These are phyloP conservation scores for Wickerhamiella alocasiicola DNA, from an alignment of 805 yeast genomes.

Conservation along the genomic window DNA sequence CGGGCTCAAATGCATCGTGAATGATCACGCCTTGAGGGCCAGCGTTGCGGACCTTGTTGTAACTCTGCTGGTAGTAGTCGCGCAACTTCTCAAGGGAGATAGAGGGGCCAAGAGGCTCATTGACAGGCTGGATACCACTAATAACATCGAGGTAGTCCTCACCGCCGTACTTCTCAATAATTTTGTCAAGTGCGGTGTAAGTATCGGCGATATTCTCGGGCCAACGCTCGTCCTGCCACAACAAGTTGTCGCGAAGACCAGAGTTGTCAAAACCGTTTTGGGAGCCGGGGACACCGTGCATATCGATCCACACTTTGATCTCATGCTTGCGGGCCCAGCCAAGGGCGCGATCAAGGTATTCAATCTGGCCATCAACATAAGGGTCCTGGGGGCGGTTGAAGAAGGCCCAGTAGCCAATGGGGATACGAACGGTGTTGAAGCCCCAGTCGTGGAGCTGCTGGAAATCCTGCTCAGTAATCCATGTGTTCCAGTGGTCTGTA, in stretches of 20 bases:
- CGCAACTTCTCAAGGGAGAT: slow-evolving; percentile 45
- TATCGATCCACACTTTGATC: slow-evolving; percentile 72
- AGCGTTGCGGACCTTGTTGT: slow-evolving; percentile 45
- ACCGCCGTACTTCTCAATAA: slow-evolving; percentile 52
- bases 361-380: slow-evolving; percentile 66
- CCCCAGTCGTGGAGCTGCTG: slow-evolving; percentile 31
- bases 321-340: slow-evolving; percentile 52
- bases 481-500: slow-evolving; percentile 60
- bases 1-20: slow-evolving; percentile 69
- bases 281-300: slow-evolving; percentile 92
- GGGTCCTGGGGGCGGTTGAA: slow-evolving; percentile 51
- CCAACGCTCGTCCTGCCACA: slow-evolving; percentile 12
- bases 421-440: slow-evolving; percentile 70
- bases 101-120: slow-evolving; percentile 46
- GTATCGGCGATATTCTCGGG: slow-evolving; percentile 24
- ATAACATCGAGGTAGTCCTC: slow-evolving; percentile 52
- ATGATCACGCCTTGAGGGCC: slow-evolving; percentile 45
- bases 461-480: slow-evolving; percentile 63
- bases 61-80: slow-evolving; percentile 46
- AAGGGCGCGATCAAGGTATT: slow-evolving; percentile 59
- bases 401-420: slow-evolving; percentile 91
- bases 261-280: slow-evolving; percentile 93
- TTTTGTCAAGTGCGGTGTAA: slow-evolving; percentile 37
- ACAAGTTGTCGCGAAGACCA: slow-evolving; percentile 51
- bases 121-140: slow-evolving; percentile 67